Evolutionary conservation across 2,329 filamentous ascomycete genomes (phyloP).

Genomic region (Cercospora beticola): DNA sequence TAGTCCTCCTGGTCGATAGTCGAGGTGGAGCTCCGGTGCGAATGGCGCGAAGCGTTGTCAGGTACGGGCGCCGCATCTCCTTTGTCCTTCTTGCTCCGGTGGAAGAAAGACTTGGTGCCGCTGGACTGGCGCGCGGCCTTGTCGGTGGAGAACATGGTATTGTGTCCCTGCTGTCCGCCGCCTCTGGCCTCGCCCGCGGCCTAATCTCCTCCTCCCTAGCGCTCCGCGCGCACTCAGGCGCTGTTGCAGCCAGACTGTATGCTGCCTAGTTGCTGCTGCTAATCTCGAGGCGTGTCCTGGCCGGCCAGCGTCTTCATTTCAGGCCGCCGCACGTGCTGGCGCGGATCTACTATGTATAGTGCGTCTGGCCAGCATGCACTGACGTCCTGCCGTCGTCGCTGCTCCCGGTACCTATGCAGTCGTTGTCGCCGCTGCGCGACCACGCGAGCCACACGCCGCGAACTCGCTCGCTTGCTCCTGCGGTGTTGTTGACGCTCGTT

Average conservation of each 20-base stretch:
- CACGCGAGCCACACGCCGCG: not conserved
- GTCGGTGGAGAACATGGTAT: constrained; percentile 47
- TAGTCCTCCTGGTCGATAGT: constrained; percentile 34
- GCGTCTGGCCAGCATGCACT: not conserved
- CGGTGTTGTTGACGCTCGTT: not conserved
- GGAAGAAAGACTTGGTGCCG: constrained; percentile 81
- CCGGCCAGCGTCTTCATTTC: not conserved
- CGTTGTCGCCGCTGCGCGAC: not conserved
- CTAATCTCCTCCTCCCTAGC: constrained; percentile 16
- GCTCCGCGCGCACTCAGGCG: constrained; percentile 20
- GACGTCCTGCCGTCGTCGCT: not conserved
- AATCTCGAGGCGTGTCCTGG: not conserved
- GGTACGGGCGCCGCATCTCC: constrained; percentile 58
- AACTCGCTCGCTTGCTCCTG: not conserved
- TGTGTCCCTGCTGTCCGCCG: not conserved
- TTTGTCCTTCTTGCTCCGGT: constrained; percentile 75
- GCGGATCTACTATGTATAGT: constrained; percentile 1
- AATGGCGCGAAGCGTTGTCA: constrained; percentile 67
- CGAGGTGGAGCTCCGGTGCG: constrained; percentile 60
- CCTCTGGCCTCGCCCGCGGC: not conserved
- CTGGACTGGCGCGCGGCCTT: constrained; percentile 82
- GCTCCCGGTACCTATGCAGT: not conserved
- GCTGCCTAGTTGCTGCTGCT: not conserved
- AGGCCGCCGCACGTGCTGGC: constrained; percentile 5
- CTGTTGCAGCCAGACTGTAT: constrained; percentile 11